Evolutionary conservation across 441 rosid genomes (phyloP).

Genomic region (Syzygium malaccense): DNA sequence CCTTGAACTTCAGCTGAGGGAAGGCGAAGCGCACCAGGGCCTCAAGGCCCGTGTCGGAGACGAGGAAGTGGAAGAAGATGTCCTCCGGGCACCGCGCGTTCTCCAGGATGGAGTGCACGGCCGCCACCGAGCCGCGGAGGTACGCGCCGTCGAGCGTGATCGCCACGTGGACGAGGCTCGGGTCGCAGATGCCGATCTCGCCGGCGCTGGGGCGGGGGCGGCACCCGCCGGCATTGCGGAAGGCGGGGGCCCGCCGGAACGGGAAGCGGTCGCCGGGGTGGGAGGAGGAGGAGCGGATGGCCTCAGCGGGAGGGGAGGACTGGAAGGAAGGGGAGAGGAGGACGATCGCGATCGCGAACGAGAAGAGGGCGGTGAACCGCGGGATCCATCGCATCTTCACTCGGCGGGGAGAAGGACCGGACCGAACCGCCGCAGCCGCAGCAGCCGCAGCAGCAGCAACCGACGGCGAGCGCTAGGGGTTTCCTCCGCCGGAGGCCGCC

Average conservation of each 20-base stretch:
- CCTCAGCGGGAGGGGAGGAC: conserved; percentile 4
- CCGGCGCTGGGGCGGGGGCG: neutral
- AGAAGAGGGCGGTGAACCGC: neutral
- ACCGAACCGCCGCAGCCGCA: neutral
- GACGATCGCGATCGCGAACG: neutral
- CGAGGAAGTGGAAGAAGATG: neutral
- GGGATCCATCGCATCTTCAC: neutral
- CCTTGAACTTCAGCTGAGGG: neutral
- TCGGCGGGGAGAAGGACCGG: neutral
- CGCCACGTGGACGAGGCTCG: neutral
- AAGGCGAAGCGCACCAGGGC: neutral
- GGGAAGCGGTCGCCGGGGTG: neutral
- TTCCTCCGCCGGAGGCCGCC: neutral
- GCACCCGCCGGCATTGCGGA: neutral
- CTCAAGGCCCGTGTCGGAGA: neutral
- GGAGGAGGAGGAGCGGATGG: neutral
- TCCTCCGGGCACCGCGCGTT: neutral
- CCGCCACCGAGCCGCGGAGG: neutral
- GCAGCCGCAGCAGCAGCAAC: neutral
- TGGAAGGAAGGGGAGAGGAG: conserved; percentile 4
- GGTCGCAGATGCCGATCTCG: neutral
- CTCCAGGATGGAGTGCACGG: neutral
- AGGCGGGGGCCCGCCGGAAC: neutral
- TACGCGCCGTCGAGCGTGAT: neutral
- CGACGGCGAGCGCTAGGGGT: neutral